Percentiles rank a stretch among this genome's conserved stretches.
Conservation (phyloP, 495 filamentous ascomycete genomes). For the Cudoniella acicularis region DNA sequence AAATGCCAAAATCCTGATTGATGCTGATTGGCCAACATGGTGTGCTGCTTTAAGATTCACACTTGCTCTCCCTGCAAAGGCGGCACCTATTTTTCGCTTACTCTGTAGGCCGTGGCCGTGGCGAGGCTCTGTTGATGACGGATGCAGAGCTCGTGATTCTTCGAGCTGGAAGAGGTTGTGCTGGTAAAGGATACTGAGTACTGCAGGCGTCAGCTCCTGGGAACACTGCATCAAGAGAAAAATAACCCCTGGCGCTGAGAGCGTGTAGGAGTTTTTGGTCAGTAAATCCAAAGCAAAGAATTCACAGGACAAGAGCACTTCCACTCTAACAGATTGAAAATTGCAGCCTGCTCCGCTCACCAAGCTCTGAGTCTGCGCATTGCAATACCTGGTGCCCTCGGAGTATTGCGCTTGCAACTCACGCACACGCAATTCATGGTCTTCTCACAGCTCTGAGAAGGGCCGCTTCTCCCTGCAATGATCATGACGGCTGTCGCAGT, state of each 20-base stretch:
- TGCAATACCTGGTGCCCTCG: not conserved
- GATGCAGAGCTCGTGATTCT: not conserved
- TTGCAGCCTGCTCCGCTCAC: too few species aligned
- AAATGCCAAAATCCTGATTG: too few species aligned
- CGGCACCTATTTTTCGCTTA: not conserved
- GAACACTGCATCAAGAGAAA: not conserved
- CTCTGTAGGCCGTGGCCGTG: not conserved
- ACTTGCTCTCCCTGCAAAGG: not conserved
- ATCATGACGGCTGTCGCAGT: slow-evolving; percentile 27
- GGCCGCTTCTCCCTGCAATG: slow-evolving; percentile 6
- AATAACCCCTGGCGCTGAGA: not conserved
- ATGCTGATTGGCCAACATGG: too few species aligned
- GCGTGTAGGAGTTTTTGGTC: too few species aligned
- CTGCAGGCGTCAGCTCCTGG: not conserved
- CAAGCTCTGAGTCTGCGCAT: not conserved
- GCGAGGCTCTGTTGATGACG: not conserved
- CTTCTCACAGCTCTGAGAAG: slow-evolving; percentile 14
- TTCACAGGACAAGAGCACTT: too few species aligned
- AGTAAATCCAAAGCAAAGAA: too few species aligned
- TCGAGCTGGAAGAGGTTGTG: not conserved
- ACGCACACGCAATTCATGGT: slow-evolving; percentile 5
- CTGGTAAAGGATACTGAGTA: not conserved
- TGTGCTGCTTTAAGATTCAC: too few species aligned
- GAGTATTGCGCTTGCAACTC: not conserved
- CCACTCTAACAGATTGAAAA: too few species aligned